Conservation (phyloP, 257 asterid species). For the Ballota nigra region DNA sequence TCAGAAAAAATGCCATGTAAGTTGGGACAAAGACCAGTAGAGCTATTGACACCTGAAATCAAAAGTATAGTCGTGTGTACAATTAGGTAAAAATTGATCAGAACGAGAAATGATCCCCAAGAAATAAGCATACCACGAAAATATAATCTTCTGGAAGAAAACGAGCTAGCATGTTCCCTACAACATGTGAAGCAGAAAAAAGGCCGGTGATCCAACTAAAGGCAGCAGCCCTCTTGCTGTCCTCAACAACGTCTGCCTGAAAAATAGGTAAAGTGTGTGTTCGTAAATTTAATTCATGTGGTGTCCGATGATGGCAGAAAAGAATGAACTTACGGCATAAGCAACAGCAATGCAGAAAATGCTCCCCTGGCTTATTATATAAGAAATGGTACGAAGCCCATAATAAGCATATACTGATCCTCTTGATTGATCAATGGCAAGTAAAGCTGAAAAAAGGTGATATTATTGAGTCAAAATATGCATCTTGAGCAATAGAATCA, state of each 20-base stretch:
- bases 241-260: slow-evolving; percentile 86
- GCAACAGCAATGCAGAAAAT: slow-evolving; percentile 88
- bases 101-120: neutral
- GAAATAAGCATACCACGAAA: slow-evolving; percentile 52
- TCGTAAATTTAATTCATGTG: neutral
- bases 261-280: slow-evolving; percentile 9
- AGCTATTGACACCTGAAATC: slow-evolving; percentile 74
- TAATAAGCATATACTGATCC: slow-evolving; percentile 83
- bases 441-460: slow-evolving; percentile 58
- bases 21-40: slow-evolving; percentile 59
- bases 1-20: slow-evolving; percentile 64
- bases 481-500: neutral
- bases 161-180: slow-evolving; percentile 80
- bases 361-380: slow-evolving; percentile 89
- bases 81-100: neutral
- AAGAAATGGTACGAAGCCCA: slow-evolving; percentile 62
- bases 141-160: slow-evolving; percentile 73
- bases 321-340: slow-evolving; percentile 65
- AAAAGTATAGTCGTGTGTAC: slow-evolving; percentile 8
- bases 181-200: slow-evolving; percentile 83
- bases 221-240: slow-evolving; percentile 61
- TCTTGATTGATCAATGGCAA: slow-evolving; percentile 67
- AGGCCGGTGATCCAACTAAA: slow-evolving; percentile 92
- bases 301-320: neutral
- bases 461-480: slow-evolving; percentile 4